These are phyloP conservation scores for Grigorovia jiainica DNA, from an alignment of 805 yeast genomes.

Conservation along the genomic window DNA sequence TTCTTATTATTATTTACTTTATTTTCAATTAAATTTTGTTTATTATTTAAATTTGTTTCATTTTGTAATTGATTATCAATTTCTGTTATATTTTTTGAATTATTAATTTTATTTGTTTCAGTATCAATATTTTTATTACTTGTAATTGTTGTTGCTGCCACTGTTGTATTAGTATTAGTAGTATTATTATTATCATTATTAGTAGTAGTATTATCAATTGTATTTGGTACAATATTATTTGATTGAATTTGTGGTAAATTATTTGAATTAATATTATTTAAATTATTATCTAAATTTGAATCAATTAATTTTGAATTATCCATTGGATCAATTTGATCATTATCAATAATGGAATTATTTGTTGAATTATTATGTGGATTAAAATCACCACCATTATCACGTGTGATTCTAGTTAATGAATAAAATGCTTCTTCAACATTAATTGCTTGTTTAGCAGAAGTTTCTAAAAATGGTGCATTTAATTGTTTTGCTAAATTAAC, in stretches of 20 bases:
- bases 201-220: not conserved
- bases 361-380: slow-evolving; percentile 13
- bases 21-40: not conserved
- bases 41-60: not conserved
- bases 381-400: slow-evolving; percentile 28
- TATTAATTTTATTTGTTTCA: not conserved
- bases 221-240: not conserved
- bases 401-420: slow-evolving; percentile 53
- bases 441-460: slow-evolving; percentile 83
- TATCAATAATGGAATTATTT: not conserved
- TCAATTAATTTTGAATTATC: too few relatives aligned
- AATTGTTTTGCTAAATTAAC: slow-evolving; percentile 51
- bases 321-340: too few relatives aligned
- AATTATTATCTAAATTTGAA: not conserved
- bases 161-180: not conserved
- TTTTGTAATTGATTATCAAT: not conserved
- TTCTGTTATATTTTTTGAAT: not conserved
- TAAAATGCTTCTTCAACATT: slow-evolving; percentile 84
- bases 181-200: not conserved
- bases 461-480: slow-evolving; percentile 73
- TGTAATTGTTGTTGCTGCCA: not conserved
- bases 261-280: not conserved
- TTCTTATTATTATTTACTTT: not conserved
- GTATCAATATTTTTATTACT: not conserved
- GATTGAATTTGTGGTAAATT: not conserved